Base-by-base conservation (phyloP, 805 yeast species). In the Clavispora fructus region DNA sequence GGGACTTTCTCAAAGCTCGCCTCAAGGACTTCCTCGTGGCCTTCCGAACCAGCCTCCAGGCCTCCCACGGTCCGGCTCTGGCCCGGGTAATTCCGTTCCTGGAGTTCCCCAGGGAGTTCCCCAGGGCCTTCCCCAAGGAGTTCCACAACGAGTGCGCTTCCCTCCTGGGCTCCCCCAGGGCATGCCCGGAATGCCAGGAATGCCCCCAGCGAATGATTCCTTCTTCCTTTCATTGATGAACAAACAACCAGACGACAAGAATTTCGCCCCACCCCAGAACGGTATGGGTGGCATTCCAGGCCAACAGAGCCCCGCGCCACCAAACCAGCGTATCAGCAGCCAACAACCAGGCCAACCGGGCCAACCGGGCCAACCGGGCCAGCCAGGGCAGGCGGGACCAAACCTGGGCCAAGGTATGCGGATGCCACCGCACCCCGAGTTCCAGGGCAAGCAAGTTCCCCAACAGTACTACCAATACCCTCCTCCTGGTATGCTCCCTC, bases 151-250 rank as follows among this genome's bases (percentile, higher is more conserved):
- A 3, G 40, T 6, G 7, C 41, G 13, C 23, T 33, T 29, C 13
- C 49, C 49, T 32, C 49, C 43, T 6, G 49, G 49, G 4, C 40
- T 28, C 7, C 25, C 37, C 2, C 37, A 33, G 13, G 25, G 25
- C 37, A 8, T 16, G 9, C 25, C 25, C 1, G 37, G 37, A 23
- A 33, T 33, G 37, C 37, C 37, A 16, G 44, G 41, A 3, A 32
- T 35, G 16, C 43, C 46, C 2, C 41, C 50, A 5, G 43, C 46
- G 4, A 65, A 68, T 51, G 79, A 75, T 48, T 58, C 69, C 13
- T 78, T 78, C 49, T 74, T 78, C 54, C 66, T 72, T 63, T 70
- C 80, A 6, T 60, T 78, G 45, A 58, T 78, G 51, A 65, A 69
- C 35, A 74, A 72, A 48, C 57, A 33, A 13, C 37, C 63, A 11